Evolutionary conservation across 441 rosid genomes (phyloP), one percentile per base, ranked within the genome.

Genomic region (Theobroma grandiflorum): DNA sequence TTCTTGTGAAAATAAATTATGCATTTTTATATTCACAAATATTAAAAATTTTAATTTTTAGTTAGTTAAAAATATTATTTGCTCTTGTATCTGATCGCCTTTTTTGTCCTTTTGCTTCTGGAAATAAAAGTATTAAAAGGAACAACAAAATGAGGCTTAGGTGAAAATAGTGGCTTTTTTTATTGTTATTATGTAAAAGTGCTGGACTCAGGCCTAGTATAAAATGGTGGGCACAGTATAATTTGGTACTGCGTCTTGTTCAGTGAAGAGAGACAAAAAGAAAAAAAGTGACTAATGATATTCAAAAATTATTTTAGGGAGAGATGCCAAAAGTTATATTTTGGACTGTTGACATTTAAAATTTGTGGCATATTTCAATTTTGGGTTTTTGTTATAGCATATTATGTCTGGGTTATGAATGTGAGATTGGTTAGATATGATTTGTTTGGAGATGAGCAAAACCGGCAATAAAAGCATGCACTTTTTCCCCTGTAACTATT

Each of bases 131-230:
- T 57, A 20, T 31, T 14, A 49, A 14, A 49, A 49, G 53, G 20
- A 57, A 20, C 4, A 20, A 57, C 3, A 2, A 4, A 8, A 20
- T 8, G 12, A 12, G 22, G 8, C 33, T 57, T 20, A 57, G 5
- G 12, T 57, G 33, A 53, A 53, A 53, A 2, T 16, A 16, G 58
- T 53, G 58, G 20, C 58, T 16, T 53, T 16, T 45, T 69, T 45
- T 31, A n/a, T n/a, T 26, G 6, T 26, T 26, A 26, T 26, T 26
- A 26, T 26, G 31, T 53, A 6, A 15, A 31, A 47, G 38, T 67
- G 73, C 73, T 26, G 11, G 73, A 45, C 47, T 69, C 57, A 69
- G 73, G 38, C 73, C 15, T 45, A 15, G 22, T 70, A 8, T 14
- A 47, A 70, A 50, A 26, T 26, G 31, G 31, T 70, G 40, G 35